phyloP scores from a whole-genome alignment of 768 basidiomycete species.

The Termitomyces bulborhizus region DNA sequence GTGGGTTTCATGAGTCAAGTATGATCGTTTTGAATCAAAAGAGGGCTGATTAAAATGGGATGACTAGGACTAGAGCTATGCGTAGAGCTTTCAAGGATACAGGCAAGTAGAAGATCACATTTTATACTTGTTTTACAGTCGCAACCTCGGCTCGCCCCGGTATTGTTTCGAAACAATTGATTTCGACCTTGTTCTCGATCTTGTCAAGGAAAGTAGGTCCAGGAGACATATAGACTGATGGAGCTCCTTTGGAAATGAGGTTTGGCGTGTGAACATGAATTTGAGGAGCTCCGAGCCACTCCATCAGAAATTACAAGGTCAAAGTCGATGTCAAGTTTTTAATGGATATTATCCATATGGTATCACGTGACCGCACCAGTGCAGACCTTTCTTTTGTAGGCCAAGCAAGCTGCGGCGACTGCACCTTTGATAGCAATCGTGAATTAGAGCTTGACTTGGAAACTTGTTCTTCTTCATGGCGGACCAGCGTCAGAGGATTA shows the following conservation, averaged over 20 bases:
- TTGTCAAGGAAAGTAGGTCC: not conserved
- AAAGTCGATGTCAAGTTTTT: not conserved
- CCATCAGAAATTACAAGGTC: not conserved
- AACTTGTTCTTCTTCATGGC: conserved; percentile 22
- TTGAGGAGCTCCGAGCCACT: not conserved
- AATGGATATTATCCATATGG: too few species aligned
- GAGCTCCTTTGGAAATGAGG: not conserved
- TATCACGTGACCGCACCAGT: too few species aligned
- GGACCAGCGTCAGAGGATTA: conserved; percentile 63
- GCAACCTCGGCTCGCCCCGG: not conserved
- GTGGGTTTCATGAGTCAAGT: not conserved
- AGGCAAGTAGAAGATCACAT: not conserved
- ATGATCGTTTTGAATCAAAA: not conserved
- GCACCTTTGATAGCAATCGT: too few species aligned
- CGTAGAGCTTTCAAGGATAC: not conserved
- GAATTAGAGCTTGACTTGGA: not conserved
- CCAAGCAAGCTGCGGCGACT: too few species aligned
- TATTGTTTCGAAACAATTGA: not conserved
- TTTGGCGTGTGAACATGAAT: not conserved
- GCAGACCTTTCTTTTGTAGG: too few species aligned
- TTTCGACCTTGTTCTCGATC: not conserved
- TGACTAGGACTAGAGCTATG: not conserved
- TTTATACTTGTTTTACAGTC: not conserved
- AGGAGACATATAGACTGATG: too few species aligned
- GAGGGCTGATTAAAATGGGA: not conserved